Evolutionary conservation across 2,329 filamentous ascomycete genomes (phyloP).

Genomic region (Alternaria ethzedia): DNA sequence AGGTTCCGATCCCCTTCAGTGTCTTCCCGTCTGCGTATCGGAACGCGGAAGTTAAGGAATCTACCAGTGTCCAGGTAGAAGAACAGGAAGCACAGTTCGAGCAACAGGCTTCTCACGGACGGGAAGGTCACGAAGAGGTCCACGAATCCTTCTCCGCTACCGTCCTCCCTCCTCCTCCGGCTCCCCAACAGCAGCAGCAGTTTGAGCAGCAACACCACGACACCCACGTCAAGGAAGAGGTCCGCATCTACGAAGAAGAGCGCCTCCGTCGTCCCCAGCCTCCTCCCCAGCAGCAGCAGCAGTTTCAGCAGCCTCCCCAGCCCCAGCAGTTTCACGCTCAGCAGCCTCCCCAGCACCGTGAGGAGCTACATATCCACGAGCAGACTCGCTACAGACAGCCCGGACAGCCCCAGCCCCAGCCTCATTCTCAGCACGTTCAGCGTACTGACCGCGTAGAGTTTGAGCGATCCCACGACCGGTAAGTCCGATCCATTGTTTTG

Average conservation of each 20-base stretch:
- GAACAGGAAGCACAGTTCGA: constrained; percentile 85
- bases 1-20: constrained; percentile 89
- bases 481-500: constrained; percentile 39
- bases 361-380: constrained; percentile 21
- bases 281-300: constrained; percentile 12
- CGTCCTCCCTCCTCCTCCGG: constrained; percentile 50
- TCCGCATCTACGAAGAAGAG: constrained; percentile 82
- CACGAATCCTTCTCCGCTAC: constrained; percentile 57
- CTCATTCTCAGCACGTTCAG: constrained; percentile 16
- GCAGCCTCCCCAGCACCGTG: constrained; percentile 28
- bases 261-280: constrained; percentile 73
- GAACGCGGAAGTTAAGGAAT: constrained; percentile 61
- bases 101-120: constrained; percentile 80
- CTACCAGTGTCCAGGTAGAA: constrained; percentile 81
- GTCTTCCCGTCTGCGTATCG: constrained; percentile 99
- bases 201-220: constrained; percentile 52
- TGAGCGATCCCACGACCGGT: constrained; percentile 36
- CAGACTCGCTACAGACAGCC: constrained; percentile 9
- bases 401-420: neutral
- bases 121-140: constrained; percentile 93
- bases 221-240: constrained; percentile 78
- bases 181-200: constrained; percentile 1
- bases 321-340: constrained; percentile 4
- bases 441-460: constrained; percentile 35
- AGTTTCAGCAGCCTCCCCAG: constrained; percentile 1